Evolutionary conservation across 495 filamentous ascomycete genomes (phyloP), one percentile per base, ranked within the genome.

Genomic region (Aspergillus taichungensis): DNA sequence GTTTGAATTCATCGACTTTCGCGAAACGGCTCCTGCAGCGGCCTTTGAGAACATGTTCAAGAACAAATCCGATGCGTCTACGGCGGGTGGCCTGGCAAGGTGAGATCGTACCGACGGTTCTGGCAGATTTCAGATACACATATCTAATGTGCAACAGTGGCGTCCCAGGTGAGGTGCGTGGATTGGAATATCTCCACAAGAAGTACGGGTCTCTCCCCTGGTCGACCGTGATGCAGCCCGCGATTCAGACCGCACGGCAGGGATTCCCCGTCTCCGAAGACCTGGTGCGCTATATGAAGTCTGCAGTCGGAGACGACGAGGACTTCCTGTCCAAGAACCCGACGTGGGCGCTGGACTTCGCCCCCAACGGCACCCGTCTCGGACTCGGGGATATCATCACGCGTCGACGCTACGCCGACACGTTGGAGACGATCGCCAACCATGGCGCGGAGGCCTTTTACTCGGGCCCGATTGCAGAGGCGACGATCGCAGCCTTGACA

Each of bases 271-370:
- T 86, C 29, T 81, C 75, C 10, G 63, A 75, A 50, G 88, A 94
- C 54, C 58, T 85, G 33, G 76, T 88, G 12, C 67, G 67, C 12
- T 84, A 89, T 49, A 89, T 90, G 79, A 54, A 66, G 6, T 54
- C 55, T 10, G 68, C 68, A 3, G 58, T 66, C 3, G 56, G 51
- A 3, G 47, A 51, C 37, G 56, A 54, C 4, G 57, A 64, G 30
- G 71, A 86, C 43, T 94, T 94, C 50, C 62, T 95, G 0, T 69
- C 77, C 0, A 69, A 80, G 0, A 76, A 94, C 45, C 84, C 85
- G 0, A 73, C 75, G 1, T 95, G 86, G 83, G 86, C 88, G 4
- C 55, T 84, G 13, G 90, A 96, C 50, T 96, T 95, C 61, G 88
- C 89, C 10, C 90, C 90, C 0, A 82, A 90, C 42, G 84, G 84